Base-by-base conservation (phyloP, 2,329 filamentous ascomycete species). In the Nemania sp. region DNA sequence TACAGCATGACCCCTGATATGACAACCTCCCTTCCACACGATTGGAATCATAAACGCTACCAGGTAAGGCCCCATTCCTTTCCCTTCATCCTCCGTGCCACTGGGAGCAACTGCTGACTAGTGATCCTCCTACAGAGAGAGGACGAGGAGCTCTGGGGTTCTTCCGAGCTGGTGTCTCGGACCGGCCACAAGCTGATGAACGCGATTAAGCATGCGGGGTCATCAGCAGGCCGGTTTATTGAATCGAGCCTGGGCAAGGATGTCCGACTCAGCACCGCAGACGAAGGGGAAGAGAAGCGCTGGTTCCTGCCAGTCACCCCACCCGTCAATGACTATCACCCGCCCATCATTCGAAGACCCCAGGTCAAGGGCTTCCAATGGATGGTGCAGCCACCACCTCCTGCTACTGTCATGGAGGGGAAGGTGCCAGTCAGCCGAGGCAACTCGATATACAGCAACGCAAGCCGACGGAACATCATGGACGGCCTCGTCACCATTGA, bases 361-460 rank as follows among this genome's bases (percentile, higher is more conserved):
- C 90, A 88, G 39, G 87, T 85, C 72, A 86, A 80, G 71, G 86
- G 87, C 56, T 89, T 90, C 56, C 84, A 83, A 71, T 97, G 93
- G 93, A 97, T 97, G 92, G 80, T 96, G 53, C 91, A 96, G 71
- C 93, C 93, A 2, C 92, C 92, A 1, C 93, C 93, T n/a, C 86
- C 89, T 35, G 92, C 93, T 58, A 92, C 89, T 73, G 82, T 97
- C 61, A 97, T 97, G 93, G 90, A 90, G 65, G 93, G 92, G 66
- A 95, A 93, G 73, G 85, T 90, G 37, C 85, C 86, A 32, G 87
- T 89, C 18, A 85, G 82, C 68, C 79, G 87, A 65, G 79, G 80
- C 37, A 90, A 86, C 70, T 79, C 82, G 37, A 80, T 77, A n/a
- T n/a, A n/a, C 42, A 86, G 81, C 69, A 79, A 79, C 48, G 75